Evolutionary conservation across 2,329 filamentous ascomycete genomes (phyloP).

Genomic region (Trichothecium sympodiale): DNA sequence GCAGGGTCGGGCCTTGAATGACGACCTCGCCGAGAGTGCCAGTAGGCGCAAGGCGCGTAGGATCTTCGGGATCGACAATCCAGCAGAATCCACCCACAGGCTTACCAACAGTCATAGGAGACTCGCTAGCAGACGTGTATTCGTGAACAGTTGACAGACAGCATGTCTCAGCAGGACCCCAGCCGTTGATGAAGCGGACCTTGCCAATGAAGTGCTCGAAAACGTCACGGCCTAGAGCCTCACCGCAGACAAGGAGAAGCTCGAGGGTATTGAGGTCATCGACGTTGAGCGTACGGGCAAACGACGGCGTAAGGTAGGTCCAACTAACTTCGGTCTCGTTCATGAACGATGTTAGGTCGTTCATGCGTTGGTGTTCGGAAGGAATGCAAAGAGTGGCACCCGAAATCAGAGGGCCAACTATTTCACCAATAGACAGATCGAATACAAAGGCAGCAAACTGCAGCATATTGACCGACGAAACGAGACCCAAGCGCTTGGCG

Average conservation of each 20-base stretch:
- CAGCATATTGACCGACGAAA: constrained; percentile 4
- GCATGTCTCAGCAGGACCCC: constrained; percentile 7
- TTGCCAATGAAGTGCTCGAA: constrained; percentile 4
- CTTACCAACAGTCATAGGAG: constrained; percentile 2
- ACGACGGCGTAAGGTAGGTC: constrained; percentile 1
- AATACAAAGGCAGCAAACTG: constrained; percentile 2
- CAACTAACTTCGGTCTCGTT: not conserved
- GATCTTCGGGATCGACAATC: constrained; percentile 6
- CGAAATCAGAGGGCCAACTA: not conserved
- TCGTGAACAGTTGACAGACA: constrained; percentile 4
- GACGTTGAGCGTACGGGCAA: constrained; percentile 1
- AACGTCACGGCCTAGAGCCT: constrained; percentile 4
- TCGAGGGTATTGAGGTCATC: constrained; percentile 1
- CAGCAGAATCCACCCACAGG: constrained; percentile 6
- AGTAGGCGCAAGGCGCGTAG: constrained; percentile 4
- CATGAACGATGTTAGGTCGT: not conserved
- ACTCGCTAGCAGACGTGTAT: not conserved
- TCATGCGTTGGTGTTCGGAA: not conserved
- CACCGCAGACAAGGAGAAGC: constrained; percentile 4
- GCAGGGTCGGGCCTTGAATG: constrained; percentile 23
- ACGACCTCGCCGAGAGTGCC: constrained; percentile 7
- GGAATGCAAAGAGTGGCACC: not conserved
- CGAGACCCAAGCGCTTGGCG: constrained; percentile 3
- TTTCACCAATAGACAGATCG: constrained; percentile 2
- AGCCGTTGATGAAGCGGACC: constrained; percentile 5